A percentile compares a stretch with the other conserved stretches of the same genome.
These are phyloP conservation scores for Diplodia mutila DNA, from an alignment of 2,329 filamentous ascomycete species.

Conservation along the genomic window DNA sequence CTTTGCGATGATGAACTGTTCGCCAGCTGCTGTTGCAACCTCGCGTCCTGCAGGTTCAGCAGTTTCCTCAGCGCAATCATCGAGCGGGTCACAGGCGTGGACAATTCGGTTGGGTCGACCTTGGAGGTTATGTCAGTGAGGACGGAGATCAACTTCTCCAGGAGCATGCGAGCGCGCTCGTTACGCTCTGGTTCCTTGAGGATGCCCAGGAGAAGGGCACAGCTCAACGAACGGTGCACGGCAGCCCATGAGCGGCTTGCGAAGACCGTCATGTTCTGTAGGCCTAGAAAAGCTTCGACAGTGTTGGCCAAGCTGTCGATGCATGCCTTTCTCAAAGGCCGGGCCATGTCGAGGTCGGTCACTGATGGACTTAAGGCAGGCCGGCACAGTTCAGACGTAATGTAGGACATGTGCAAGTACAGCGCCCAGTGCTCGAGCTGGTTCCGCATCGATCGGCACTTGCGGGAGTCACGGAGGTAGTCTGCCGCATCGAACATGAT, in stretches of 20 bases:
- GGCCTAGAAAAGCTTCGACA: slow-evolving; percentile 64
- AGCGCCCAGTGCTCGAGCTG: slow-evolving; percentile 64
- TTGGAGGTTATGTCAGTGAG: slow-evolving; percentile 52
- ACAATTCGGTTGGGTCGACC: slow-evolving; percentile 52
- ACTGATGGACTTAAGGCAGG: slow-evolving; percentile 60
- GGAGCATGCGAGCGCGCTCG: slow-evolving; percentile 49
- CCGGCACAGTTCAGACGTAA: slow-evolving; percentile 64
- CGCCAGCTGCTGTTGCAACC: slow-evolving; percentile 34
- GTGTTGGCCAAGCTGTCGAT: slow-evolving; percentile 60
- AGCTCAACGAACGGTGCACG: slow-evolving; percentile 50
- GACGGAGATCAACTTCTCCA: slow-evolving; percentile 52
- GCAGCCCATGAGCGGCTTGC: slow-evolving; percentile 50
- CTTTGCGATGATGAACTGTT: not conserved
- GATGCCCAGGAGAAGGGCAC: slow-evolving; percentile 49
- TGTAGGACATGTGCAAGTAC: slow-evolving; percentile 65
- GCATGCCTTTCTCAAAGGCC: slow-evolving; percentile 58
- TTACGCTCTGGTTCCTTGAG: slow-evolving; percentile 56
- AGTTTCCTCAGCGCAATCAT: slow-evolving; percentile 51
- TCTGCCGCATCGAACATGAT: slow-evolving; percentile 63
- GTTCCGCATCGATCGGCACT: slow-evolving; percentile 54
- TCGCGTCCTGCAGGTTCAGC: slow-evolving; percentile 38
- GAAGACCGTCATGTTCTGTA: slow-evolving; percentile 56
- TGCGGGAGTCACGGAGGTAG: slow-evolving; percentile 58
- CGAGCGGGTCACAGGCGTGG: slow-evolving; percentile 52
- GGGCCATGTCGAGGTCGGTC: slow-evolving; percentile 49